A percentile compares a stretch with the other conserved stretches of the same genome.
phyloP scores from a whole-genome alignment of 2,329 filamentous ascomycete species.

The Ascochyta viciae-villosae region DNA sequence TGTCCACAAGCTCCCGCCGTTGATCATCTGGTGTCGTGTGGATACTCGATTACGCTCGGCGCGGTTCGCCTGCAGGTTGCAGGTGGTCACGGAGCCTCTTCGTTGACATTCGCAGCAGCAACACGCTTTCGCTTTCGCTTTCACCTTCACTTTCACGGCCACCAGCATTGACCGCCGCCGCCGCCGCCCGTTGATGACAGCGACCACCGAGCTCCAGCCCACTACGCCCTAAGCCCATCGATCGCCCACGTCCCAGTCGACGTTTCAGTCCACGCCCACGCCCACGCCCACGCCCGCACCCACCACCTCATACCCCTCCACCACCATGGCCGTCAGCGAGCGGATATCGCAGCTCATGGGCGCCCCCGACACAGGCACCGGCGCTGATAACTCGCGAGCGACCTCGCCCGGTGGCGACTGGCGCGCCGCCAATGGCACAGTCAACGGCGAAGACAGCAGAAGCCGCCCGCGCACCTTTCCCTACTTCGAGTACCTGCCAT shows the following conservation, averaged over 20 bases:
- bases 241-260: slow-evolving; percentile 4
- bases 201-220: slow-evolving; percentile 5
- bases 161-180: slow-evolving; percentile 3
- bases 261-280: background rate
- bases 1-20: slow-evolving; percentile 7
- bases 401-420: slow-evolving; percentile 78
- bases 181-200: slow-evolving; percentile 12
- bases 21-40: slow-evolving; percentile 21
- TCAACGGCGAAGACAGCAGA: slow-evolving; percentile 66
- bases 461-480: slow-evolving; percentile 84
- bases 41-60: slow-evolving; percentile 13
- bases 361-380: slow-evolving; percentile 50
- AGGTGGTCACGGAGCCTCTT: slow-evolving; percentile 11
- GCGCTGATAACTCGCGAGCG: slow-evolving; percentile 80
- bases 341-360: slow-evolving; percentile 53
- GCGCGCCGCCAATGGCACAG: slow-evolving; percentile 59
- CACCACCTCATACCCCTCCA: slow-evolving; percentile 21
- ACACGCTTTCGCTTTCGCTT: background rate
- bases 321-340: slow-evolving; percentile 49
- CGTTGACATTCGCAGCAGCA: slow-evolving; percentile 8
- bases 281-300: slow-evolving; percentile 14
- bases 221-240: slow-evolving; percentile 16
- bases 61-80: slow-evolving; percentile 16
- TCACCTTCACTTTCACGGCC: background rate
- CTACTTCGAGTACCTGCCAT: slow-evolving; percentile 90